These are phyloP conservation scores for Colletotrichum cereale DNA, from an alignment of 2,329 filamentous ascomycete species.

Conservation along the genomic window DNA sequence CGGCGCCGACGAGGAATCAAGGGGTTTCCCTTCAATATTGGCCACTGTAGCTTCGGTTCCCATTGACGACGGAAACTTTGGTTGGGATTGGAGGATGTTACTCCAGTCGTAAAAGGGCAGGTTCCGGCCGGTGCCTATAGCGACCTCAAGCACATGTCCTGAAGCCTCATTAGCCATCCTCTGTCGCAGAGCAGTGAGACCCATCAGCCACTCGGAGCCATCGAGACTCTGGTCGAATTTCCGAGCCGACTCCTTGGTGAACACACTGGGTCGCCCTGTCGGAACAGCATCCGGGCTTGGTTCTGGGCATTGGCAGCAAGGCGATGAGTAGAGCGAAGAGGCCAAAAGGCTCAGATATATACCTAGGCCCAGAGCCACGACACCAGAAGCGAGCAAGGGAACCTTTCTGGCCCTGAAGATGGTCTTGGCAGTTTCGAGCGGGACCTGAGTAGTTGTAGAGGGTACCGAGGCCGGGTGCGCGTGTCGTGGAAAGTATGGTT, in stretches of 20 bases:
- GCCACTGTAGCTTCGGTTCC: background rate
- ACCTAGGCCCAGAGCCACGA: slow-evolving; percentile 36
- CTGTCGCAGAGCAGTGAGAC: slow-evolving; percentile 64
- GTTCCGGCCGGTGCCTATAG: slow-evolving; percentile 73
- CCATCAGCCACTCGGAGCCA: slow-evolving; percentile 68
- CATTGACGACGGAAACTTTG: background rate
- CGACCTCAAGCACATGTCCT: slow-evolving; percentile 73
- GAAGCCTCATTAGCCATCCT: slow-evolving; percentile 60
- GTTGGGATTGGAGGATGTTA: slow-evolving; percentile 1
- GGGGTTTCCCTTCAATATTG: background rate
- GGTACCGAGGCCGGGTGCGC: background rate
- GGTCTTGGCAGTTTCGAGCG: slow-evolving; percentile 34
- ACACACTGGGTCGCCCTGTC: slow-evolving; percentile 62
- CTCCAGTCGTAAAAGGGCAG: slow-evolving; percentile 69
- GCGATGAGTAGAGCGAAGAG: slow-evolving; percentile 22
- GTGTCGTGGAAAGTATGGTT: slow-evolving; percentile 4
- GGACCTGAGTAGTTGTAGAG: background rate
- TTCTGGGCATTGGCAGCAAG: background rate
- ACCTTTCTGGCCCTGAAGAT: slow-evolving; percentile 37
- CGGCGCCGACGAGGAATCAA: background rate
- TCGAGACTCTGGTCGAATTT: slow-evolving; percentile 72
- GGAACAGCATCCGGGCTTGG: slow-evolving; percentile 53
- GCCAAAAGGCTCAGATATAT: slow-evolving; percentile 36
- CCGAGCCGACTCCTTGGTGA: slow-evolving; percentile 61
- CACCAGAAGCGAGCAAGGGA: slow-evolving; percentile 33